These are phyloP conservation scores for Chlorociboria aeruginascens DNA, from an alignment of 495 filamentous ascomycete genomes.

Conservation along the genomic window DNA sequence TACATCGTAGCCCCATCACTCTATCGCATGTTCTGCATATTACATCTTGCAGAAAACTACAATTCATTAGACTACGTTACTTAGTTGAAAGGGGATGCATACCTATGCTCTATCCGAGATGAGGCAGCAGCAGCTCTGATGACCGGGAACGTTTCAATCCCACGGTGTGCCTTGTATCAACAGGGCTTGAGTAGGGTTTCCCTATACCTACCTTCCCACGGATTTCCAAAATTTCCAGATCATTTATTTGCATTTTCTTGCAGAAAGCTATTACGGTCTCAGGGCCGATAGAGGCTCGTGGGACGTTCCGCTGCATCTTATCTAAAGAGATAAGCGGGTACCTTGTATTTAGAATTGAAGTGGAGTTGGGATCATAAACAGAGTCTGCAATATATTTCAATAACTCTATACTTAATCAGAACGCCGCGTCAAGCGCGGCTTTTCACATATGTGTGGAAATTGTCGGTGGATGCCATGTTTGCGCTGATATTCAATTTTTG, in stretches of 20 bases:
- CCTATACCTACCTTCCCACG: slow-evolving; percentile 33
- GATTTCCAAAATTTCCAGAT: slow-evolving; percentile 28
- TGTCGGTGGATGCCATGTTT: no score
- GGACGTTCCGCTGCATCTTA: background rate
- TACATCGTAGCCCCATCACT: slow-evolving; percentile 13
- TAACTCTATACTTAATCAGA: no score
- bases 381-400: no score
- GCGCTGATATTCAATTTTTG: background rate
- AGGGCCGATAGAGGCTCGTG: background rate
- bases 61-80: background rate
- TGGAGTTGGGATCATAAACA: no score
- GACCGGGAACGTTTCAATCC: slow-evolving; percentile 5
- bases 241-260: slow-evolving; percentile 23
- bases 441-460: slow-evolving; percentile 1
- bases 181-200: slow-evolving; percentile 29
- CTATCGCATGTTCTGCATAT: slow-evolving; percentile 8
- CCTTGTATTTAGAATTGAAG: no score
- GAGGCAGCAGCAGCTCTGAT: slow-evolving; percentile 2
- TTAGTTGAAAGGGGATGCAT: background rate
- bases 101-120: slow-evolving; percentile 13
- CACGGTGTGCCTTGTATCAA: slow-evolving; percentile 7
- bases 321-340: no score
- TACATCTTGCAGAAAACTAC: slow-evolving; percentile 17
- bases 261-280: slow-evolving; percentile 18
- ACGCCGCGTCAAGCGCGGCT: slow-evolving; percentile 4